phyloP scores from a whole-genome alignment of 1,139 yeast genomes.

The Suzukiozyma palmioleophila region DNA sequence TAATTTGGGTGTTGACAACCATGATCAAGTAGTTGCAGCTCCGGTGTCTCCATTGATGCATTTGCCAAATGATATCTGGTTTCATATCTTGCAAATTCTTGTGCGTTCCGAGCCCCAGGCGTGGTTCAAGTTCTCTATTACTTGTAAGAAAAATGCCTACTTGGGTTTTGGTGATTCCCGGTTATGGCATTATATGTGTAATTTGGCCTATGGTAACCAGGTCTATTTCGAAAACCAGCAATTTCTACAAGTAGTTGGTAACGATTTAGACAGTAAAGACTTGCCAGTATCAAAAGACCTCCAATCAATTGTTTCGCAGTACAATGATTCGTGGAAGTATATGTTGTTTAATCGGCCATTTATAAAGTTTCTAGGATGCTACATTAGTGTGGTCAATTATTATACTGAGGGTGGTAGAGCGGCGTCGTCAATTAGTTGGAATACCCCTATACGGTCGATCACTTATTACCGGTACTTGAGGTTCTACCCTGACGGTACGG shows the following conservation, averaged over 20 bases:
- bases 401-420: conserved; percentile 73
- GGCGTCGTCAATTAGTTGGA: conserved; percentile 65
- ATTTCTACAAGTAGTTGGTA: conserved; percentile 11
- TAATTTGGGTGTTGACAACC: conserved; percentile 24
- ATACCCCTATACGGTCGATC: conserved; percentile 73
- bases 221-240: conserved; percentile 39
- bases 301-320: conserved; percentile 38
- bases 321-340: conserved; percentile 48
- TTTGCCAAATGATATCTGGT: conserved; percentile 64
- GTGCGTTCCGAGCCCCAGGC: conserved; percentile 52
- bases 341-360: conserved; percentile 59
- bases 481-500: conserved; percentile 75
- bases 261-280: conserved; percentile 11
- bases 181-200: conserved; percentile 56
- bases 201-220: conserved; percentile 55
- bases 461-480: conserved; percentile 84
- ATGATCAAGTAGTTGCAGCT: conserved; percentile 21
- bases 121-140: conserved; percentile 61
- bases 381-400: conserved; percentile 81
- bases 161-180: conserved; percentile 54
- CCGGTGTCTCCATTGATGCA: conserved; percentile 55
- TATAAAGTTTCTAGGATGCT: conserved; percentile 75
- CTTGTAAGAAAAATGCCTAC: conserved; percentile 59
- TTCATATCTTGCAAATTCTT: conserved; percentile 50
- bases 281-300: conserved; percentile 43